Evolutionary conservation across 225 moss, liverwort and hornwort genomes (phyloP), one percentile per base, ranked within the genome.

Genomic region (Physcomitrellopsis africana): DNA sequence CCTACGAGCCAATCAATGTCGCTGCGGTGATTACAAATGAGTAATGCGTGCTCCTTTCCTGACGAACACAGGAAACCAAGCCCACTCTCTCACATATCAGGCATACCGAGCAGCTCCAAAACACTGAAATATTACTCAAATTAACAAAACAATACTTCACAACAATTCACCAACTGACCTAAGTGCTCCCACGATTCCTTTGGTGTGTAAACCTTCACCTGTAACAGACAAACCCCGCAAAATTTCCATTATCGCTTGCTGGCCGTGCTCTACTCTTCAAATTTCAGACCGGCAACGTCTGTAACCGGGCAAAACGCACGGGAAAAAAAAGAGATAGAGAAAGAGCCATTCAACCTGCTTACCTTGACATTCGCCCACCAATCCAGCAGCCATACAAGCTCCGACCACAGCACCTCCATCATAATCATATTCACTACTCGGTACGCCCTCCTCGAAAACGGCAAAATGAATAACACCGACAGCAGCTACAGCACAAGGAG

Each of bases 1-100:
- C 99, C 99, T 32, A 99, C 95, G 63, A 99, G 94, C 99, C 99
- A 99, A 72, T 99, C 99, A 56, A 99, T 88, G 47, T 99, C 99
- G 81, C 99, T 95, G 57, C 88, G 89, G 77, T 99, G 99, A 58
- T 99, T 99, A 59, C 84, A 88, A 43, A 99, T 91, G 29, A 92
- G 73, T 63, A 99, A 75, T 10, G 95, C 99, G 79, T 99, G 95
- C 78, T 99, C 99, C 67, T 91, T 92, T 22, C 99, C 99, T 99
- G 85, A 52, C 23, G 26, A 43, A 77, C n/a, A 14, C 32, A 60
- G 44, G 18, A 55, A 78, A 53, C 37, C 43, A 19, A 59, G 57
- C 43, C 67, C 42, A 54, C 1, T 37, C 4, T 29, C 4, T 37
- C 32, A 37, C 1, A 37, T 7, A 37, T 20, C 13, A 57, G n/a